phyloP scores from a whole-genome alignment of 352 stramenopile species.

The Peronospora tabacina region DNA sequence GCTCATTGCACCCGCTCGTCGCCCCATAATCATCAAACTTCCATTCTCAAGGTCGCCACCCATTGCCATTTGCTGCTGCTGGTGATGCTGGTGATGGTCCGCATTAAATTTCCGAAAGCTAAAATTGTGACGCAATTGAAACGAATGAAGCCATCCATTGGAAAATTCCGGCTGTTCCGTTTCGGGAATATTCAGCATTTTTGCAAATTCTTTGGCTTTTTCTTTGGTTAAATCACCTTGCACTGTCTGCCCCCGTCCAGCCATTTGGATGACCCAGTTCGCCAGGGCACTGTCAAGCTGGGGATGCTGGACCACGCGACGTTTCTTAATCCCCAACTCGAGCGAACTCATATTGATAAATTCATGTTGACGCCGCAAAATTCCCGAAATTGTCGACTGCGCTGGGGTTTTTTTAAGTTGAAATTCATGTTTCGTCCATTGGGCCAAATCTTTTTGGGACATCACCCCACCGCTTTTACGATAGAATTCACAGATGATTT shows the following conservation, averaged over 20 bases:
- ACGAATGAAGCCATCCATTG: constrained; percentile 73
- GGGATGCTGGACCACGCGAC: constrained; percentile 72
- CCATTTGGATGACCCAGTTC: constrained; percentile 85
- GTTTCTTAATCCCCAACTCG: constrained; percentile 78
- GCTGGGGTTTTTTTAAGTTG: constrained; percentile 71
- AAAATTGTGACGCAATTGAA: constrained; percentile 79
- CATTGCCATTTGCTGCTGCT: background rate
- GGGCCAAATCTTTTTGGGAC: constrained; percentile 80
- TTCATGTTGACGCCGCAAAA: constrained; percentile 72
- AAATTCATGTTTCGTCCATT: constrained; percentile 86
- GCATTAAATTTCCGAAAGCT: constrained; percentile 80
- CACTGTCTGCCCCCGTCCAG: constrained; percentile 65
- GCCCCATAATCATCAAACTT: background rate
- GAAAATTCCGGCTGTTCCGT: constrained; percentile 75
- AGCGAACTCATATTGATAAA: constrained; percentile 81
- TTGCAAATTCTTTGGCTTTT: constrained; percentile 78
- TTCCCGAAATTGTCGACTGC: constrained; percentile 80
- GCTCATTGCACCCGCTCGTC: constrained; percentile 6
- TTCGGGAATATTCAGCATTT: constrained; percentile 71
- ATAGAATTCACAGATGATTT: constrained; percentile 81
- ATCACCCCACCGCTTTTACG: constrained; percentile 70
- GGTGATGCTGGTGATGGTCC: constrained; percentile 33
- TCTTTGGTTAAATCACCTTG: constrained; percentile 82
- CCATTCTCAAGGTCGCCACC: background rate
- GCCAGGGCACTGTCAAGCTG: constrained; percentile 69